phyloP scores from a whole-genome alignment of 2,329 filamentous ascomycete species.

The Madurella fahalii region DNA sequence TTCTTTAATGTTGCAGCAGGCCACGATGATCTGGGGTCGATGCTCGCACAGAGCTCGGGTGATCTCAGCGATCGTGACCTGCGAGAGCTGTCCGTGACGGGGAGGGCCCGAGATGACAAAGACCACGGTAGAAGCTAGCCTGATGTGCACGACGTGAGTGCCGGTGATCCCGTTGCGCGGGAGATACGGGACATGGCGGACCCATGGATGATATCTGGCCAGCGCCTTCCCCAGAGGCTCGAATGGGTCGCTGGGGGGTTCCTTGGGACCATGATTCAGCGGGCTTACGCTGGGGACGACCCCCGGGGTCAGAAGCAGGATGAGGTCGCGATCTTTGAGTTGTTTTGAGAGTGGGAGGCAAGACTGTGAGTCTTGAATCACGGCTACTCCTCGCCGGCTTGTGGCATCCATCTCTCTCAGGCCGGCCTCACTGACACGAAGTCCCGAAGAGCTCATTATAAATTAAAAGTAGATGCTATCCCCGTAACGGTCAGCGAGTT shows the following conservation, averaged over 20 bases:
- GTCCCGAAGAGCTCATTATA: conserved; percentile 2
- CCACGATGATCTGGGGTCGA: conserved; percentile 49
- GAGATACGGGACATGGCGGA: conserved; percentile 70
- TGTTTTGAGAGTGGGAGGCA: conserved; percentile 46
- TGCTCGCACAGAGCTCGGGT: conserved; percentile 43
- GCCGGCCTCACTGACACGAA: neutral
- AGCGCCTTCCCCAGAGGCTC: conserved; percentile 65
- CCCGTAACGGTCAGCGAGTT: neutral
- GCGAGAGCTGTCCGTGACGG: conserved; percentile 45
- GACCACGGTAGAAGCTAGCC: conserved; percentile 54
- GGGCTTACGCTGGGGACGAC: conserved; percentile 43
- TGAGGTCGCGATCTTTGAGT: conserved; percentile 47
- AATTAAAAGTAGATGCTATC: neutral
- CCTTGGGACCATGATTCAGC: conserved; percentile 34
- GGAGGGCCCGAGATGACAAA: conserved; percentile 55
- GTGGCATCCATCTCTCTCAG: conserved; percentile 20
- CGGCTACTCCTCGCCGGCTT: conserved; percentile 18
- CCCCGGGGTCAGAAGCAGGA: conserved; percentile 59
- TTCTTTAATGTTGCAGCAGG: conserved; percentile 45
- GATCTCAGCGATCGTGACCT: conserved; percentile 48
- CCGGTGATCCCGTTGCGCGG: conserved; percentile 59
- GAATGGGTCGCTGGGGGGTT: conserved; percentile 57
- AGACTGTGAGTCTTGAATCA: conserved; percentile 41
- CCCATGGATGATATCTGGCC: conserved; percentile 52
- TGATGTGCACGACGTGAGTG: conserved; percentile 60